Base-by-base conservation (phyloP, 352 stramenopile genomes). In the Globisporangium perplexum region DNA sequence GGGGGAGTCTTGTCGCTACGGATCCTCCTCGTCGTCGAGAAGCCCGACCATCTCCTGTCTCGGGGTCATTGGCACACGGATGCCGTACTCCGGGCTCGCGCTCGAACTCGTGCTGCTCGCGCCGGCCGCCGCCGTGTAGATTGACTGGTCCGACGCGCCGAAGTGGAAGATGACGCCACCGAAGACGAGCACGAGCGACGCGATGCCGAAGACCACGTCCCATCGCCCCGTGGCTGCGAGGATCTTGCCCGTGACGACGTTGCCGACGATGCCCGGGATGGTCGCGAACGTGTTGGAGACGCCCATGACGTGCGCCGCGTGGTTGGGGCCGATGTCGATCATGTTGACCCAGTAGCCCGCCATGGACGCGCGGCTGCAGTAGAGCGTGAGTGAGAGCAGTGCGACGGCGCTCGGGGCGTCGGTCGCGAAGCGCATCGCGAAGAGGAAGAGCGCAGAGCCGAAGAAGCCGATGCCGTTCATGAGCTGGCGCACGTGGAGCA, bases 261-360 rank as follows among this genome's bases (percentile, higher is more conserved):
- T 95, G 18, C 85, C 85, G 49, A 95, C 57, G 50, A 95, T 92
- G 17, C 85, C 85, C 7, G 85, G 85, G 31, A 95, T 77, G 0
- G 85, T 95, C 36, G 73, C 81, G 47, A 95, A 81, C 28, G 85
- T 93, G 60, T 95, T 95, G 49, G 81, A 93, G 49, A 95, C 72
- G 42, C 77, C 85, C 85, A 95, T 95, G 50, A 95, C 71, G 62
- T 93, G 79, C 5, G 78, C 85, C 4, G 85, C 85, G 60, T 93
- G 77, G 44, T 80, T 72, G 15, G 83, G 79, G 0, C 68, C 83
- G 49, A 95, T 83, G 69, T 95, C 85, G 53, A 95, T 91, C 85
- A 95, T 95, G 62, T 95, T 95, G 55, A 95, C 81, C 83, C 83
- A 95, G 64, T 88, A 95, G 18, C 85, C 85, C 42, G 78, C 79